A percentile compares a stretch with the other conserved stretches of the same genome.
These are phyloP conservation scores for Schrenkiella parvula DNA, from an alignment of 345 rosid genomes.

Conservation along the genomic window DNA sequence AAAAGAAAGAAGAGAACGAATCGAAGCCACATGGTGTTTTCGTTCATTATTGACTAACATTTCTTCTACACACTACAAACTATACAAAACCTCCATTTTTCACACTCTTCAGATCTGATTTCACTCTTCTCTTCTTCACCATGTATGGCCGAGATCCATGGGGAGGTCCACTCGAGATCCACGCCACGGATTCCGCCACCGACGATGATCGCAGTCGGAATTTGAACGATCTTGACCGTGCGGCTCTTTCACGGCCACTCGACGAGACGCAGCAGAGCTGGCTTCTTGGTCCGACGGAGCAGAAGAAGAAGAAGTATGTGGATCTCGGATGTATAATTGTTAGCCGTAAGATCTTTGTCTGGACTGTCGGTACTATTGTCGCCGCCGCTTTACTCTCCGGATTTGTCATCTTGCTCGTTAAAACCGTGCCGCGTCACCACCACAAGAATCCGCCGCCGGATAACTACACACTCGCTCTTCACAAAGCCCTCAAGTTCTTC, in stretches of 20 bases:
- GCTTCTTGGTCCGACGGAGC: slow-evolving; percentile 87
- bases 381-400: slow-evolving; percentile 64
- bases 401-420: slow-evolving; percentile 70
- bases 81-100: not conserved
- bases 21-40: not conserved
- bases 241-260: slow-evolving; percentile 73
- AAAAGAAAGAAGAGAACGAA: not conserved
- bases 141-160: slow-evolving; percentile 99
- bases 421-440: slow-evolving; percentile 78
- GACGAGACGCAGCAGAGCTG: slow-evolving; percentile 99
- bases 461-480: slow-evolving; percentile 87
- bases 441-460: slow-evolving; percentile 54
- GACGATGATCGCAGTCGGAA: slow-evolving; percentile 94
- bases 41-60: slow-evolving; percentile 8
- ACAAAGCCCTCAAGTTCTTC: slow-evolving; percentile 97
- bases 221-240: slow-evolving; percentile 75
- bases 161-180: slow-evolving; percentile 97
- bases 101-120: slow-evolving; percentile 26
- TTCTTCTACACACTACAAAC: not conserved
- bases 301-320: slow-evolving; percentile 95
- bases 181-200: slow-evolving; percentile 90
- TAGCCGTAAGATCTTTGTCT: slow-evolving; percentile 89
- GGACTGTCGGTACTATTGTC: slow-evolving; percentile 76
- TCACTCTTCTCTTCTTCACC: not conserved
- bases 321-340: slow-evolving; percentile 96